Base-by-base conservation (phyloP, 306 rosid genomes). In the Boehmeria nivea region DNA sequence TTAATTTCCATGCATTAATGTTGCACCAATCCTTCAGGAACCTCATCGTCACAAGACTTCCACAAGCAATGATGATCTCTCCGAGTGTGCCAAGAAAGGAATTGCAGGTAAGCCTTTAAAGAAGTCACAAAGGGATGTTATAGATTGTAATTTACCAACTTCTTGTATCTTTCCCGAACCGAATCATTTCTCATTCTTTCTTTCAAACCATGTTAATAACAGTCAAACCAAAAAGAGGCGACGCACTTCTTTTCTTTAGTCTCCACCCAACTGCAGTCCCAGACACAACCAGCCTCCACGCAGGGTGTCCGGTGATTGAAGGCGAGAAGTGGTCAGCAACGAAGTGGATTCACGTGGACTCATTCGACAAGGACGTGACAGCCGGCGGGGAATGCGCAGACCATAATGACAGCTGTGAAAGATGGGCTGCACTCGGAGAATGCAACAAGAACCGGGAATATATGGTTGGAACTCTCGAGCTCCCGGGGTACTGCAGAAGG, bases 271-370 rank as follows among this genome's bases (percentile, higher is more conserved):
- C 66, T 26, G 88, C 96, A 46, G 60, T 53, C 68, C 94, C 95
- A 46, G 96, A 93, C 71, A 31, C 72, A 8, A 63, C n/a, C 43
- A 93, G 99, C 74, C 99, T 93, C 68, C 99, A 93, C 33, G 96
- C 80, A 0, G 96, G 96, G 12, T 93, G 99, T 74, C 96, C 96
- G 3, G 99, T 93, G 58, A 72, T 87, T 55, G 94, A 93, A 77
- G 96, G 99, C 36, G 99, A 93, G 78, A 93, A 93, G 76, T 93
- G 99, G 99, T 93, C 99, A 3, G 96, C 99, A 56, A 87, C 99
- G 6, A 93, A 93, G 72, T 93, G 99, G 99, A 87, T 87, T 61
- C 99, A 83, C 25, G 96, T 93, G 2, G 90, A 83, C 62, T 77
- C 96, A 8, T 93, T 93, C 57, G 95, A 93, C 71, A 83, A 72